phyloP scores from a whole-genome alignment of 2,329 filamentous ascomycete species.

The Mycosphaerella sp. region DNA sequence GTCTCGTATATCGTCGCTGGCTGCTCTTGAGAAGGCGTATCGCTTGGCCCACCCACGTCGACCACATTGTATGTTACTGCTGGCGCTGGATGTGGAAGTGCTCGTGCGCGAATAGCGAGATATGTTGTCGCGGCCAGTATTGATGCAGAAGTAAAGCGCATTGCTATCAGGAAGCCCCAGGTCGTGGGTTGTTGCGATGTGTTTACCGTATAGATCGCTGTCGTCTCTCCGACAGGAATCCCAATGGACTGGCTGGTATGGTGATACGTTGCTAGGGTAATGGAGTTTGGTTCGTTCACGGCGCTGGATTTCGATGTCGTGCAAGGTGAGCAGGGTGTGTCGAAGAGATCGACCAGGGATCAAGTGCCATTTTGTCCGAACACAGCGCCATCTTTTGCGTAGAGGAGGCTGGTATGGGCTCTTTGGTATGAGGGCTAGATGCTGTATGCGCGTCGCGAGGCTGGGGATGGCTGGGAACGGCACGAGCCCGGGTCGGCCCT shows the following conservation, averaged over 20 bases:
- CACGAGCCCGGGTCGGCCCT: too few relatives aligned
- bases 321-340: slow-evolving; percentile 12
- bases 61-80: slow-evolving; percentile 30
- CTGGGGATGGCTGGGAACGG: slow-evolving; percentile 7
- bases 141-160: slow-evolving; percentile 14
- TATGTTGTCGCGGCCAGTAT: slow-evolving; percentile 21
- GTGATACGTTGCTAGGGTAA: slow-evolving; percentile 4
- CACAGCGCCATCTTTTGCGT: slow-evolving; percentile 1
- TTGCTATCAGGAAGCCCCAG: slow-evolving; percentile 5
- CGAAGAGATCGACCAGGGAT: slow-evolving; percentile 4
- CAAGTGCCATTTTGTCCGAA: slow-evolving; percentile 1
- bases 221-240: background rate
- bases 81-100: slow-evolving; percentile 25
- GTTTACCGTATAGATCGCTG: background rate
- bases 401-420: slow-evolving; percentile 7
- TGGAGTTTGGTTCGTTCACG: slow-evolving; percentile 10
- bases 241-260: background rate
- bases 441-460: slow-evolving; percentile 8
- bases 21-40: slow-evolving; percentile 9
- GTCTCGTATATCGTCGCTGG: slow-evolving; percentile 25
- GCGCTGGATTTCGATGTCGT: slow-evolving; percentile 16
- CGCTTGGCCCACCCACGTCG: slow-evolving; percentile 26
- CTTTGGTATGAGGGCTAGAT: slow-evolving; percentile 1
- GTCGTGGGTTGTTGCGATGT: background rate
- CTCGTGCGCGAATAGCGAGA: slow-evolving; percentile 23